These are phyloP conservation scores for Chaetomium globosum DNA, from an alignment of 2,329 filamentous ascomycete species.

Conservation along the genomic window DNA sequence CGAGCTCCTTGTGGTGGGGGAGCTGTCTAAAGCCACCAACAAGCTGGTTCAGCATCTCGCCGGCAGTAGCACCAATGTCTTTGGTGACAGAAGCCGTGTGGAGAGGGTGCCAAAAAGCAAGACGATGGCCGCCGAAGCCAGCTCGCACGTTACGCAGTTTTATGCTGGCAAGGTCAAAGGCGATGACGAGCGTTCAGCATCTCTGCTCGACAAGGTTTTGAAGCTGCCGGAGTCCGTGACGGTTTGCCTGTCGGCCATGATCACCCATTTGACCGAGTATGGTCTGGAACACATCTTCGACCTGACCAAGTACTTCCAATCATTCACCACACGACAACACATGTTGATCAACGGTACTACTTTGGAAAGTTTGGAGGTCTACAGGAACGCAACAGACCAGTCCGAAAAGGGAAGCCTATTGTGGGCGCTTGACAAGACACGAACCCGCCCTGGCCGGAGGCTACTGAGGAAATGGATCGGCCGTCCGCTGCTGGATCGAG, in stretches of 20 bases:
- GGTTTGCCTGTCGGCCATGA: slow-evolving; percentile 94
- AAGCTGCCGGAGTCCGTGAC: slow-evolving; percentile 83
- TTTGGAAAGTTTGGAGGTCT: slow-evolving; percentile 89
- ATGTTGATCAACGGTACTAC: slow-evolving; percentile 97
- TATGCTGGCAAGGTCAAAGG: slow-evolving; percentile 83
- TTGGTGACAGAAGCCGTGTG: slow-evolving; percentile 85
- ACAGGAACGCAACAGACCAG: slow-evolving; percentile 90
- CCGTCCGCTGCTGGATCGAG: slow-evolving; percentile 77
- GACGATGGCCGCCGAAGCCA: slow-evolving; percentile 80
- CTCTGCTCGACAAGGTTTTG: slow-evolving; percentile 82
- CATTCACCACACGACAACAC: slow-evolving; percentile 89
- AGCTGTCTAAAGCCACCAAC: slow-evolving; percentile 85
- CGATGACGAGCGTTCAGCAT: slow-evolving; percentile 59
- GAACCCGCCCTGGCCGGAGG: slow-evolving; percentile 84
- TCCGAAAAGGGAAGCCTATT: slow-evolving; percentile 85
- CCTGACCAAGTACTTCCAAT: slow-evolving; percentile 94
- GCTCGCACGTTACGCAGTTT: slow-evolving; percentile 88
- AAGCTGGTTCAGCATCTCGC: slow-evolving; percentile 90
- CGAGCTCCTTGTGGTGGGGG: slow-evolving; percentile 90
- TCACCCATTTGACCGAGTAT: slow-evolving; percentile 87
- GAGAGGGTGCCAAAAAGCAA: slow-evolving; percentile 76
- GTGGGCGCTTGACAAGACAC: slow-evolving; percentile 92
- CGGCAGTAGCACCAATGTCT: slow-evolving; percentile 85
- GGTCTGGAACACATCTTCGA: slow-evolving; percentile 94
- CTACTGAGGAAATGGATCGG: slow-evolving; percentile 94